Conservation (phyloP, 31 red algal species). For the Porphyra umbilicalis region DNA sequence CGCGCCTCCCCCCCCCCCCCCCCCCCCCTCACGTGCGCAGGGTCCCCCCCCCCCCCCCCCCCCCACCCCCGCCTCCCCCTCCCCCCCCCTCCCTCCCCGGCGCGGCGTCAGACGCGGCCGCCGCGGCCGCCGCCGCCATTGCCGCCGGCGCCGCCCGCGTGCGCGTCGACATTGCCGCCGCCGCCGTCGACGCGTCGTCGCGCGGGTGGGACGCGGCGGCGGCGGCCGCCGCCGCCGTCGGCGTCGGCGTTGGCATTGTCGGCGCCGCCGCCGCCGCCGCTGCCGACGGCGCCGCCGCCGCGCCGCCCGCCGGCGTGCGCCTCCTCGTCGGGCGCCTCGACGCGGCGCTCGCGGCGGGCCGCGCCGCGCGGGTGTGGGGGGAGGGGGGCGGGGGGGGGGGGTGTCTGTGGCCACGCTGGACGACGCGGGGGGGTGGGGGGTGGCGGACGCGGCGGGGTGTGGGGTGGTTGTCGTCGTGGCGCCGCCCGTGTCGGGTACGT, state of each 20-base stretch:
- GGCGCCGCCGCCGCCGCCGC: background rate
- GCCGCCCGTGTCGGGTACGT: background rate
- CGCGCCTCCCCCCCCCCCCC: too few relatives aligned
- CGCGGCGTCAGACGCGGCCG: background rate
- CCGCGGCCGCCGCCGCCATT: background rate
- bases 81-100: background rate
- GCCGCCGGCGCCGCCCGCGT: background rate
- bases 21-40: too few relatives aligned
- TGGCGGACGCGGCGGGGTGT: background rate
- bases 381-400: background rate
- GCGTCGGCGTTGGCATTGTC: background rate
- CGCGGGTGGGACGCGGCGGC: background rate
- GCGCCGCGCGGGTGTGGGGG: background rate
- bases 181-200: background rate
- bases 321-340: background rate
- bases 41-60: too few relatives aligned
- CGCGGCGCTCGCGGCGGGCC: background rate
- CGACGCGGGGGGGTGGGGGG: background rate
- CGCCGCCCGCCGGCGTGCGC: background rate
- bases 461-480: background rate
- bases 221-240: background rate
- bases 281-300: too few relatives aligned
- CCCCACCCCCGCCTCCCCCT: background rate
- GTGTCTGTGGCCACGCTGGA: background rate
- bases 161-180: background rate